Evolutionary conservation across 2,329 filamentous ascomycete genomes (phyloP).

Genomic region (Verticillium nonalfalfae): DNA sequence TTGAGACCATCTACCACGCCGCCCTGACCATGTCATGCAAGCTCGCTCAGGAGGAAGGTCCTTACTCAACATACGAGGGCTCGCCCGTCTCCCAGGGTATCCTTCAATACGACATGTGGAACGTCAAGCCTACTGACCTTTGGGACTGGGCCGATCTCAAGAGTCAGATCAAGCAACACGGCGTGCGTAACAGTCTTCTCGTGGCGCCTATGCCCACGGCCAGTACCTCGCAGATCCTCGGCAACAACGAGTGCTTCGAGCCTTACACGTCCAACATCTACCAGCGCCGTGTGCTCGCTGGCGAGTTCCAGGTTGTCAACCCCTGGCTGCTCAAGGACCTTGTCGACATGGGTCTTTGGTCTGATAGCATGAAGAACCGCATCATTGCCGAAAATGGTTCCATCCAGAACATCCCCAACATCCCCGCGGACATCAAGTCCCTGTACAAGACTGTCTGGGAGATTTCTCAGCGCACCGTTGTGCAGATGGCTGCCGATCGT

Average conservation of each 20-base stretch:
- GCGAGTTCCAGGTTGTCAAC: slow-evolving; percentile 99
- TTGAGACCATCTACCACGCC: slow-evolving; percentile 98
- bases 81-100: slow-evolving; percentile 92
- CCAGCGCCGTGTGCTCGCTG: slow-evolving; percentile 92
- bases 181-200: slow-evolving; percentile 90
- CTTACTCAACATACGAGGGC: slow-evolving; percentile 87
- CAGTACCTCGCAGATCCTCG: slow-evolving; percentile 93
- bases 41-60: slow-evolving; percentile 73
- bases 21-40: slow-evolving; percentile 85
- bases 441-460: slow-evolving; percentile 99
- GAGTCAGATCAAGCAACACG: slow-evolving; percentile 84
- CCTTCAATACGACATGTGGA: slow-evolving; percentile 99
- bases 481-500: slow-evolving; percentile 97
- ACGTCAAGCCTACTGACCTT: slow-evolving; percentile 83
- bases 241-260: slow-evolving; percentile 99
- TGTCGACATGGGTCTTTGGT: slow-evolving; percentile 97
- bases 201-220: slow-evolving; percentile 98
- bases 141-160: slow-evolving; percentile 95
- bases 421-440: slow-evolving; percentile 89
- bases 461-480: slow-evolving; percentile 89
- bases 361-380: slow-evolving; percentile 99
- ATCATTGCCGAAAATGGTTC: slow-evolving; percentile 97
- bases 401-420: slow-evolving; percentile 94
- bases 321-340: slow-evolving; percentile 98
- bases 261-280: slow-evolving; percentile 99